Conservation (phyloP, 352 stramenopile species). For the Phytopythium montanum region DNA sequence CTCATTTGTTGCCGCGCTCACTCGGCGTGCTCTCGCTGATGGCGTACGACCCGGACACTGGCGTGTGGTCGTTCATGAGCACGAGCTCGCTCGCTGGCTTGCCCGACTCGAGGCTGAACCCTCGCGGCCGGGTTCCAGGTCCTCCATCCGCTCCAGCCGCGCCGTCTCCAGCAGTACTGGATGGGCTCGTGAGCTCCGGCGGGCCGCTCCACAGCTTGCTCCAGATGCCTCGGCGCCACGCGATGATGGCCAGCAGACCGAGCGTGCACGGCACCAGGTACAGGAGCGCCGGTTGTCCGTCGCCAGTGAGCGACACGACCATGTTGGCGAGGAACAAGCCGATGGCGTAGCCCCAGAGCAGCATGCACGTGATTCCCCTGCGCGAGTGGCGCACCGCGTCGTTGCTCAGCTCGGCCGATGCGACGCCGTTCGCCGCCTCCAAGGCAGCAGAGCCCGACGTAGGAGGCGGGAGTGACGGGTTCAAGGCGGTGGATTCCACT, state of each 20-base stretch:
- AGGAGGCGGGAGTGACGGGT: background rate
- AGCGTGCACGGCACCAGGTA: conserved; percentile 95
- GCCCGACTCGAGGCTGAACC: conserved; percentile 19
- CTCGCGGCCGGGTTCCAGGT: conserved; percentile 15
- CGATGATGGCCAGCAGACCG: conserved; percentile 71
- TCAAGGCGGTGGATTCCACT: background rate
- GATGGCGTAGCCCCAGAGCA: conserved; percentile 93
- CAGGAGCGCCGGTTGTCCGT: conserved; percentile 94
- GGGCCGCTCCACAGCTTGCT: conserved; percentile 89
- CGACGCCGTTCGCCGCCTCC: background rate
- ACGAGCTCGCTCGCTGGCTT: conserved; percentile 31
- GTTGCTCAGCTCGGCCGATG: conserved; percentile 32
- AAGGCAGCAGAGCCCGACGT: background rate
- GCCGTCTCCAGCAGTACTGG: conserved; percentile 1
- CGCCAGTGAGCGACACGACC: conserved; percentile 89
- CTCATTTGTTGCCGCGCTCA: conserved; percentile 8
- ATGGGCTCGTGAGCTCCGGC: conserved; percentile 35
- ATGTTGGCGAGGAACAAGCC: conserved; percentile 93
- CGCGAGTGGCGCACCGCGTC: conserved; percentile 28
- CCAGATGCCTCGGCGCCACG: conserved; percentile 81
- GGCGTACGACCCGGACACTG: conserved; percentile 40
- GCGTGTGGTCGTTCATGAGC: conserved; percentile 35
- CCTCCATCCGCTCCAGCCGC: conserved; percentile 11
- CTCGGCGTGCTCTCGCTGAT: conserved; percentile 31
- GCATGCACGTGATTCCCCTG: conserved; percentile 63